These are phyloP conservation scores for Cichorium intybus DNA, from an alignment of 140 eudicot species.

Conservation along the genomic window DNA sequence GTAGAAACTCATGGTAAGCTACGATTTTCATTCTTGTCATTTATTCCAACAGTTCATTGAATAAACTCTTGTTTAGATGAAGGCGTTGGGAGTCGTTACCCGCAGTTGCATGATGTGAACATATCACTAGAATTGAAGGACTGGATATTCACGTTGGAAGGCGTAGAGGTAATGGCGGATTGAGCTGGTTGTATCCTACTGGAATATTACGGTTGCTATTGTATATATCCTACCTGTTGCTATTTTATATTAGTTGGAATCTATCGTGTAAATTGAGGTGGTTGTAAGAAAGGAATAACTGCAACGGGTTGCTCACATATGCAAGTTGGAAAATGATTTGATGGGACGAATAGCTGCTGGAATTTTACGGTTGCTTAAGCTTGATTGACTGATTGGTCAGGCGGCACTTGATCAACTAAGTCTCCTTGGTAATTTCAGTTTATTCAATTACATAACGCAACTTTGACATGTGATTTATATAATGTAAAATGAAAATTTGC, in stretches of 20 bases:
- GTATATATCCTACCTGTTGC: conserved; percentile 14
- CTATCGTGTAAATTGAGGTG: conserved; percentile 68
- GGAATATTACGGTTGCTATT: too few species aligned
- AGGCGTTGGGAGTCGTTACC: conserved; percentile 34
- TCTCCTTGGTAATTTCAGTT: conserved; percentile 58
- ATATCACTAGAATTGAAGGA: conserved; percentile 70
- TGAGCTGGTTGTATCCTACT: too few species aligned
- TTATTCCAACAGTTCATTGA: background rate
- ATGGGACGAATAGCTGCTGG: conserved; percentile 82
- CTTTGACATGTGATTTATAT: background rate
- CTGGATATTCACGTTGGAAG: conserved; percentile 89
- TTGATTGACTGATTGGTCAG: conserved; percentile 67
- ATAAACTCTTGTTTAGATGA: conserved; percentile 44
- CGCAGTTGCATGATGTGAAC: conserved; percentile 71
- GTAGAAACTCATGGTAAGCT: conserved; percentile 39
- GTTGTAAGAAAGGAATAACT: conserved; percentile 77
- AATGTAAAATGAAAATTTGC: conserved; percentile 20
- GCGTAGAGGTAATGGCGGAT: conserved; percentile 55
- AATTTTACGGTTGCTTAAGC: conserved; percentile 74
- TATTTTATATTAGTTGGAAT: too few species aligned
- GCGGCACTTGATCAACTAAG: conserved; percentile 69
- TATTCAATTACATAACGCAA: background rate
- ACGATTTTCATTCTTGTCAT: conserved; percentile 14
- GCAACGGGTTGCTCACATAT: conserved; percentile 58
- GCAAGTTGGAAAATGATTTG: conserved; percentile 80